These are phyloP conservation scores for Phytophthora sp. DNA, from an alignment of 352 stramenopile genomes.

Conservation along the genomic window DNA sequence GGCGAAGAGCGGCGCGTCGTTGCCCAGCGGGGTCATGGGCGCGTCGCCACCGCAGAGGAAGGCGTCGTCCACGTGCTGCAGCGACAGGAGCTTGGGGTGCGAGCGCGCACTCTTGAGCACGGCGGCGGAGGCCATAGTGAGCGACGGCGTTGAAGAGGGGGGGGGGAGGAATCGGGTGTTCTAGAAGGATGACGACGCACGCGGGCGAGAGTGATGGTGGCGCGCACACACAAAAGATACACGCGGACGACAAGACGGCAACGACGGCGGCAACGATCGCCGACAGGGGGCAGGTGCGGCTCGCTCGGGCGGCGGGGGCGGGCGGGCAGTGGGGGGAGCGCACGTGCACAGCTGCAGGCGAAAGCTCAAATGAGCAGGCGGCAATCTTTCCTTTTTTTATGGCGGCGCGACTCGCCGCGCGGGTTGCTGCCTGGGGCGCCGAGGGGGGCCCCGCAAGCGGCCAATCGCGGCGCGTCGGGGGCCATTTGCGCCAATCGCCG, in stretches of 20 bases:
- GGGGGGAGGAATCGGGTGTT: constrained; percentile 27
- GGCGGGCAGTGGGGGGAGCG: constrained; percentile 10
- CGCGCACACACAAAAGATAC: constrained; percentile 41
- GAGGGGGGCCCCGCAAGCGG: no score
- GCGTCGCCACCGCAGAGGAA: constrained; percentile 34
- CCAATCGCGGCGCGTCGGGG: constrained; percentile 23
- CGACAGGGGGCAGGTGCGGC: background rate
- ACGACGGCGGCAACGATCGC: constrained; percentile 11
- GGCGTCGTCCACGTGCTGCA: constrained; percentile 50
- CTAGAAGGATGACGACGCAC: constrained; percentile 37
- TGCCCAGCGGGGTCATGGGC: constrained; percentile 54
- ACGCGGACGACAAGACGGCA: constrained; percentile 37
- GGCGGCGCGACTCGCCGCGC: constrained; percentile 1
- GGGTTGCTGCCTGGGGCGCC: no score
- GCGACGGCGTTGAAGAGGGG: constrained; percentile 10
- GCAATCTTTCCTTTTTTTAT: constrained; percentile 46
- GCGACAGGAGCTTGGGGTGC: constrained; percentile 55
- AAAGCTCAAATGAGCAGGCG: constrained; percentile 76
- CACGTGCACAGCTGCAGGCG: constrained; percentile 50
- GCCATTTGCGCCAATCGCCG: constrained; percentile 41
- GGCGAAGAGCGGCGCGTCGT: constrained; percentile 30
- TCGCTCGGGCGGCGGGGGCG: background rate
- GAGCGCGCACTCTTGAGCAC: constrained; percentile 39
- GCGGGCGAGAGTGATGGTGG: constrained; percentile 35
- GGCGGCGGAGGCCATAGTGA: constrained; percentile 48